Evolutionary conservation across 208 protist genomes (phyloP), one percentile per base, ranked within the genome.

Genomic region (Leishmania turanica): DNA sequence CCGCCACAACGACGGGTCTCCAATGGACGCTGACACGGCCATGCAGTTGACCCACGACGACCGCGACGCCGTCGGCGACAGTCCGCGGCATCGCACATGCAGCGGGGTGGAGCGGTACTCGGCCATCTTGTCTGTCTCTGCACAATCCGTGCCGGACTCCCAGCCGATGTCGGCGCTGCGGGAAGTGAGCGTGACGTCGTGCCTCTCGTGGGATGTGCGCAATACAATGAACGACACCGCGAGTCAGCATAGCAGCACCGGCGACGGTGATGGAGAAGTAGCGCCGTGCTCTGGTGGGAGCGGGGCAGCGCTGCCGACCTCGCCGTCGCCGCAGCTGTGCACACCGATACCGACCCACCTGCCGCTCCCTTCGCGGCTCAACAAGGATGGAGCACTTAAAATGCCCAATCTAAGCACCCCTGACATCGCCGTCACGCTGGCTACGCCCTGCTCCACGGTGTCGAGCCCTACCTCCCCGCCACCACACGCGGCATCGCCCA

Each of bases 401-500:
- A 54, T 74, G 6, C 45, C 69, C 47, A 3, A 74, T 45, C 69
- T 74, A 19, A 37, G 45, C 69, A 31, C 45, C 40, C 45, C 27
- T 6, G 27, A 11, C 45, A 34, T 27, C 45, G 51, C 47, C 72
- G 17, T 11, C 5, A 42, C 72, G 72, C 13, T 51, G 21, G 34
- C 24, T 51, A 64, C 27, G 31, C 49, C 21, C 19, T 19, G 11
- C 51, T 42, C 51, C 51, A n/a, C 53, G 3, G 2, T 49, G 34
- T 77, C 54, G 71, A 60, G n/a, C 49, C 45, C 71, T 54, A 19
- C 53, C 21, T 56, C 51, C 51, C 73, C 73, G 8, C 73, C 73
- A 62, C 27, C 72, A 62, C 72, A 76, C 51, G 72, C 72, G 1
- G 72, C 72, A 24, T 76, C 72, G 31, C 72, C 72, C 24, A 3